A percentile compares a stretch with the other conserved stretches of the same genome.
phyloP scores from a whole-genome alignment of 805 yeast species.

The Kodamaea leandrae region DNA sequence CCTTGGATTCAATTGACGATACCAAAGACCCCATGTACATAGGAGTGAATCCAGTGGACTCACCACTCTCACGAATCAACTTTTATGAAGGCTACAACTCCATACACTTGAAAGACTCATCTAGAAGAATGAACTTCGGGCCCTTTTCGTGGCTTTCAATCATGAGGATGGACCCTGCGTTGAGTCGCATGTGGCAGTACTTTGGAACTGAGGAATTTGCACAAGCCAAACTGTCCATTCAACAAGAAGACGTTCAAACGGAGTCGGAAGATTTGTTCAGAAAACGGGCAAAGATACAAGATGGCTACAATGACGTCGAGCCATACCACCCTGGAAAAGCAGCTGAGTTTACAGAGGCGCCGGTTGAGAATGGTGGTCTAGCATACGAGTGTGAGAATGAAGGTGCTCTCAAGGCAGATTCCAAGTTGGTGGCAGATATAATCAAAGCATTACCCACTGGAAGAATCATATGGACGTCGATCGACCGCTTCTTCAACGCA shows the following conservation, averaged over 20 bases:
- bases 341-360: too few species aligned
- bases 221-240: background rate
- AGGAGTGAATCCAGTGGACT: constrained; percentile 24
- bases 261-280: constrained; percentile 21
- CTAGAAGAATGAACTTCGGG: constrained; percentile 47
- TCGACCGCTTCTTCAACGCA: constrained; percentile 13
- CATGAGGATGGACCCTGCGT: constrained; percentile 44
- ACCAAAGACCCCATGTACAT: constrained; percentile 10
- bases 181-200: constrained; percentile 5
- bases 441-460: constrained; percentile 4
- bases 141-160: constrained; percentile 51
- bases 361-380: too few species aligned
- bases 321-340: constrained; percentile 11
- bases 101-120: constrained; percentile 35
- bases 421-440: background rate
- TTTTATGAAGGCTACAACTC: constrained; percentile 45
- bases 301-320: constrained; percentile 23
- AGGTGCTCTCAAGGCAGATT: too few species aligned
- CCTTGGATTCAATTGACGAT: too few species aligned
- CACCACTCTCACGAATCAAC: constrained; percentile 34
- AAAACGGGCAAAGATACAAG: constrained; percentile 24
- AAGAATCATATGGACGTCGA: constrained; percentile 12
- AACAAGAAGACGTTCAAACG: background rate
- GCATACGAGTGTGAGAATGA: too few species aligned
- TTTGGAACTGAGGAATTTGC: constrained; percentile 1